Evolutionary conservation across 1,284 basidiomycete genomes (phyloP), one percentile per base, ranked within the genome.

Genomic region (Ganoderma leucocontextum): DNA sequence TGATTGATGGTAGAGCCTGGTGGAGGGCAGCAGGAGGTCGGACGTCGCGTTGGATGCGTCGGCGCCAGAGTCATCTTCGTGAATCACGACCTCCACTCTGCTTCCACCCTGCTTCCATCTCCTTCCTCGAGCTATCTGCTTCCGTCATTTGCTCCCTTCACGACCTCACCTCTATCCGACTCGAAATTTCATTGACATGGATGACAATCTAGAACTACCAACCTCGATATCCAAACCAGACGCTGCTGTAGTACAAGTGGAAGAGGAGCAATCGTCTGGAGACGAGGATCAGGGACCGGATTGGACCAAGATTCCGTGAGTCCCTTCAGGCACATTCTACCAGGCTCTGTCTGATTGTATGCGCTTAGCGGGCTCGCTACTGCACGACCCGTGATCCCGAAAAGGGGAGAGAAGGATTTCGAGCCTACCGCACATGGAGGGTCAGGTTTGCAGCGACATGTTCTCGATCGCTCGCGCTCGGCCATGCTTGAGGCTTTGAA

Each of bases 391-490:
- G 79, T 87, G 8, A 97, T 98, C 64, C 96, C 96, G 12, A 96
- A 95, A 79, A 88, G 96, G 36, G 96, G 96, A 4, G 96, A 98
- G 79, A 98, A 98, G 78, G 96, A 98, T 75, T 99, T 97, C 74
- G 97, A 99, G 79, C 97, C 97, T 4, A 80, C 86, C 73, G 81
- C 86, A 64, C 86, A 89, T 55, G 88, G 94, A 66, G 88, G 89
- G 22, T 94, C 95, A 60, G 91, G 91, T 65, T 84, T 97, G n/a
- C 94, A 97, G 73, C 82, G 89, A 33, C 91, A 94, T 79, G 84
- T 91, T 52, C 82, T 95, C 22, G 89, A 92, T 68, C 85, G 87
- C 47, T 85, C 91, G 61, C 81, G 96, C 62, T 84, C 87, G 66
- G 95, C 96, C 10, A 95, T 98, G 91, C 91, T 96, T 69, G 89